Base-by-base conservation (phyloP, 495 filamentous ascomycete species). In the Aspergillus funiculosus region DNA sequence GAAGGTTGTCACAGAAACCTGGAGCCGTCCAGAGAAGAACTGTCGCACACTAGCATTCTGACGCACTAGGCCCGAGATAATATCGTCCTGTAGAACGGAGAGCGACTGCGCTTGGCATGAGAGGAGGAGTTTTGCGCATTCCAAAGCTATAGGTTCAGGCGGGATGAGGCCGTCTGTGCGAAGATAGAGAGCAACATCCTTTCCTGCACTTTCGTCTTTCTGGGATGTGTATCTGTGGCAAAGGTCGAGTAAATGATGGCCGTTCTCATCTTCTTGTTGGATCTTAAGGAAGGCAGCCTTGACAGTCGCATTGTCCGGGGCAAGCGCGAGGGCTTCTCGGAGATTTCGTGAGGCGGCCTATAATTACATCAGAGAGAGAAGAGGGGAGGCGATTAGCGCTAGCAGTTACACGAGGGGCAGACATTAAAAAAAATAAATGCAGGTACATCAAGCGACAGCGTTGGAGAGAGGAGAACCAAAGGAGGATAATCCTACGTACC, bases 291-390 rank as follows among this genome's bases (percentile, higher is more conserved):
- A 72, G 22, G 73, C 74, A 17, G 62, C 65, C 63, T 74, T 74
- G 42, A 83, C 72, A 46, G 69, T 46, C 15, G 62, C 40, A 53
- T 82, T 73, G 2, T 79, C 68, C 17, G 80, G 76, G 11, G 76
- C 76, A 35, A 85, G 65, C n/a, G 73, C 73, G 42, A 76, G 68
- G 17, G 81, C 81, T 67, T 85, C 77, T 61, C 77, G 72, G 31
- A 85, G 67, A 39, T 74, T 75, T 41, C 78, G 69, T 27, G 74
- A 71, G 19, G 76, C 78, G 35, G 74, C 76, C 79, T 82, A 51
- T 40, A 40, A 41, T 53, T 20, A 45, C 41, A 47, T 52, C 39
- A 48, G 21, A 26, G 38, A 7, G 18, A 22, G 24, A 25, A 41
- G 10, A 14, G 24, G 17, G 38, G 50, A 39, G 27, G 48, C 46